A percentile compares a stretch with the other conserved stretches of the same genome.
phyloP scores from a whole-genome alignment of 2,329 filamentous ascomycete species.

The Cladosporium sp. region DNA sequence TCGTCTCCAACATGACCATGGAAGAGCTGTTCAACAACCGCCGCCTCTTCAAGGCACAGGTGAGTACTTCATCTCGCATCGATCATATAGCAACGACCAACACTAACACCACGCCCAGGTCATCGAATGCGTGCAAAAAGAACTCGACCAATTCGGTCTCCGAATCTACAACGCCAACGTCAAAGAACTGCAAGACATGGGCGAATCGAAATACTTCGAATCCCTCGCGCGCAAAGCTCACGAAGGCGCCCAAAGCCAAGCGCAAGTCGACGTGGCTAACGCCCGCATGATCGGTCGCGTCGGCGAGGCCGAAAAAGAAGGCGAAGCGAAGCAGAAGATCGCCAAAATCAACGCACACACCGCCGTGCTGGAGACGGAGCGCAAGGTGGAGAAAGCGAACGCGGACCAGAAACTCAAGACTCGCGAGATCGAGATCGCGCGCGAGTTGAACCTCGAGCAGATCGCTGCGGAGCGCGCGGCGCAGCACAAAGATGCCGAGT shows the following conservation, averaged over 20 bases:
- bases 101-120: conserved; percentile 40
- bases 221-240: conserved; percentile 79
- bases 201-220: conserved; percentile 76
- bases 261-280: conserved; percentile 58
- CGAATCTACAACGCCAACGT: conserved; percentile 67
- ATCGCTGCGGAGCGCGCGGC: conserved; percentile 70
- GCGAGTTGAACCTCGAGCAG: conserved; percentile 70
- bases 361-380: conserved; percentile 77
- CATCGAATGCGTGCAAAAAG: conserved; percentile 64
- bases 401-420: conserved; percentile 75
- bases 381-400: conserved; percentile 71
- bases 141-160: conserved; percentile 76
- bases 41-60: conserved; percentile 62
- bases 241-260: conserved; percentile 79
- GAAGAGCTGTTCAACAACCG: conserved; percentile 81
- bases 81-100: not conserved
- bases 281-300: conserved; percentile 63
- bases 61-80: not conserved
- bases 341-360: conserved; percentile 86
- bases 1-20: conserved; percentile 89
- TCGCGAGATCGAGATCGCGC: conserved; percentile 66
- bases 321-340: conserved; percentile 78
- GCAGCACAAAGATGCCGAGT: conserved; percentile 72
- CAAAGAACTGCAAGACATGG: conserved; percentile 82
- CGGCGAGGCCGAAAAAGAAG: conserved; percentile 72